Conservation (phyloP, 495 filamentous ascomycete genomes). For the Podospora comata region DNA sequence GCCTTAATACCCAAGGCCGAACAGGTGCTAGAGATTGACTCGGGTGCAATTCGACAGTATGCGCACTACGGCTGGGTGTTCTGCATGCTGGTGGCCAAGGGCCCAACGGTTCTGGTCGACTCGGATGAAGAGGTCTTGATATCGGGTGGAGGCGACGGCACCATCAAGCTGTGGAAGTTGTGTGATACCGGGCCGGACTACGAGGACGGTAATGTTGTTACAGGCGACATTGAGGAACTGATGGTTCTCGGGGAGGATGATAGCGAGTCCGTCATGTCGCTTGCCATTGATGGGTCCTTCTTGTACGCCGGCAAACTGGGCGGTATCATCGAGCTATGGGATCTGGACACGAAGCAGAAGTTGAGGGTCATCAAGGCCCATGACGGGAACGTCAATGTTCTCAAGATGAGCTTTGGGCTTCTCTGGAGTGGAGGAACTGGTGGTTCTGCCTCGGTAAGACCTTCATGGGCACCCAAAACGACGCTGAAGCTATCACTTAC, state of each 20-base stretch:
- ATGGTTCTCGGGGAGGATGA: conserved; percentile 74
- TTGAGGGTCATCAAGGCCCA: conserved; percentile 77
- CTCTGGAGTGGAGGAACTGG: conserved; percentile 80
- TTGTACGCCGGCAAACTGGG: conserved; percentile 83
- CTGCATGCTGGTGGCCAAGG: conserved; percentile 80
- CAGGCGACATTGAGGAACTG: conserved; percentile 55
- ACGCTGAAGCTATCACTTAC: background rate
- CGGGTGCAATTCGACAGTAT: conserved; percentile 77
- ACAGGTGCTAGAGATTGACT: conserved; percentile 72
- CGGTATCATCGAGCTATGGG: conserved; percentile 97
- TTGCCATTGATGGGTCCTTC: conserved; percentile 81
- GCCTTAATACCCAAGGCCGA: conserved; percentile 54
- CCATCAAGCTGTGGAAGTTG: conserved; percentile 85
- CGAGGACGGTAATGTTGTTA: conserved; percentile 36
- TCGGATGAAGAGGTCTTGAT: conserved; percentile 74
- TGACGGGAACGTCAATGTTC: conserved; percentile 77
- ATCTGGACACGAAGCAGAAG: conserved; percentile 89
- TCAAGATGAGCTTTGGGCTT: conserved; percentile 77
- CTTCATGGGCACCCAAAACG: background rate
- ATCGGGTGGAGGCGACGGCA: conserved; percentile 90
- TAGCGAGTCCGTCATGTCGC: conserved; percentile 71
- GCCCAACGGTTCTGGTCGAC: conserved; percentile 56
- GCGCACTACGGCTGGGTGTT: conserved; percentile 95
- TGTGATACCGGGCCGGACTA: conserved; percentile 37
- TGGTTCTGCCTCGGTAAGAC: conserved; percentile 72